Evolutionary conservation across 371 early-diverging fungal species (phyloP).

Genomic region (Mortierella sp.): DNA sequence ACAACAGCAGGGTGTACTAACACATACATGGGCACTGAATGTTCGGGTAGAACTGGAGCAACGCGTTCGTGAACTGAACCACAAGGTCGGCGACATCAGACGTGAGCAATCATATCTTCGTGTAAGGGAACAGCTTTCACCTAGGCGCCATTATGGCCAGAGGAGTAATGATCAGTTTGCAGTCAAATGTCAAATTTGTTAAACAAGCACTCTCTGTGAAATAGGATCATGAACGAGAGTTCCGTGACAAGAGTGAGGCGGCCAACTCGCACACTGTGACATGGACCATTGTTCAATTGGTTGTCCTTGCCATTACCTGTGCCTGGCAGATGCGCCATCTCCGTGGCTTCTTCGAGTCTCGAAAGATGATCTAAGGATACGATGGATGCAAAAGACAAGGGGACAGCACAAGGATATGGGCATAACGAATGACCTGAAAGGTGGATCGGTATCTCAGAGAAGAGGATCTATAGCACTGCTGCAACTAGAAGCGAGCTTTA

Average conservation of each 20-base stretch:
- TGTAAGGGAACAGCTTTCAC: constrained; percentile 58
- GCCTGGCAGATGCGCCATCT: constrained; percentile 94
- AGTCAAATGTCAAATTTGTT: too few relatives aligned
- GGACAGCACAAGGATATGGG: too few relatives aligned
- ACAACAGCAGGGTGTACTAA: too few relatives aligned
- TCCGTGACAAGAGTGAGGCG: constrained; percentile 85
- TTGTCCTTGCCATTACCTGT: constrained; percentile 83
- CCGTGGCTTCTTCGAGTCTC: constrained; percentile 91
- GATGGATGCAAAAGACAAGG: too few relatives aligned
- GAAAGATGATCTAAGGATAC: constrained; percentile 88
- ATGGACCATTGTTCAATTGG: constrained; percentile 90
- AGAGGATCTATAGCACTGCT: too few relatives aligned
- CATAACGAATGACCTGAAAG: too few relatives aligned
- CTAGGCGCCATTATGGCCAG: too few relatives aligned
- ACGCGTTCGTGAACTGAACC: constrained; percentile 83
- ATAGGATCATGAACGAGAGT: constrained; percentile 90
- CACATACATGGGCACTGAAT: too few relatives aligned
- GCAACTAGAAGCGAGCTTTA: too few relatives aligned
- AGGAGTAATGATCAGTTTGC: too few relatives aligned
- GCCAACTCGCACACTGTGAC: constrained; percentile 86
- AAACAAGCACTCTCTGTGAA: not conserved
- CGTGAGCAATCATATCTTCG: constrained; percentile 91
- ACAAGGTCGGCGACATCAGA: constrained; percentile 83
- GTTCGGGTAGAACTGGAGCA: constrained; percentile 68
- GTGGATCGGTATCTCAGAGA: too few relatives aligned